A percentile compares a stretch with the other conserved stretches of the same genome.
These are phyloP conservation scores for Lactarius hatsudake DNA, from an alignment of 768 basidiomycete species.

Conservation along the genomic window DNA sequence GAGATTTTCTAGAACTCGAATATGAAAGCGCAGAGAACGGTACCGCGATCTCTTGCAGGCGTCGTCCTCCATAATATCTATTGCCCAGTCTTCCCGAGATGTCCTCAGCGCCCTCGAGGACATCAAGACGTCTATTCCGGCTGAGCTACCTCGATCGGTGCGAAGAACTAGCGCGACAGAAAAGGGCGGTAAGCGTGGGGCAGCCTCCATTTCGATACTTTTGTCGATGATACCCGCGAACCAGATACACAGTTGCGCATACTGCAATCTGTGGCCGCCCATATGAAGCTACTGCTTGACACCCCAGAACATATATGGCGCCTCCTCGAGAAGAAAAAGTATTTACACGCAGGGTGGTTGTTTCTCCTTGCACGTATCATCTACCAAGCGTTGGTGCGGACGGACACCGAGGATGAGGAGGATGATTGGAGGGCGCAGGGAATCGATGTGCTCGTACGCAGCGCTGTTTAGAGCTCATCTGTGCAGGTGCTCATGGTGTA, in stretches of 20 bases:
- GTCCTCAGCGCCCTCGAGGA: constrained; percentile 65
- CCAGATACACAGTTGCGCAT: constrained; percentile 65
- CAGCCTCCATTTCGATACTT: neutral
- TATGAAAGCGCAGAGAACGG: constrained; percentile 75
- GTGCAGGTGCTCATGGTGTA: neutral
- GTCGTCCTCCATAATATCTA: constrained; percentile 78
- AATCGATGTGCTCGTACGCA: constrained; percentile 59
- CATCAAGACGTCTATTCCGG: constrained; percentile 51
- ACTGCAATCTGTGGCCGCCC: constrained; percentile 76
- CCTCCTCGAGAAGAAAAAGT: constrained; percentile 74
- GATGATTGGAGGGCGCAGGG: constrained; percentile 57
- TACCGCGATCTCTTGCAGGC: constrained; percentile 86
- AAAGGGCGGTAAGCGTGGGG: constrained; percentile 26
- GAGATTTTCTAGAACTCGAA: constrained; percentile 35
- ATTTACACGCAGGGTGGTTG: constrained; percentile 82
- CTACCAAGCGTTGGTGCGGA: constrained; percentile 64
- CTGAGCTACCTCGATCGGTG: constrained; percentile 17
- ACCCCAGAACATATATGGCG: constrained; percentile 91
- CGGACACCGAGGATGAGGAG: constrained; percentile 64
- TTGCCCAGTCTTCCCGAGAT: constrained; percentile 63
- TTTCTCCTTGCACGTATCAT: constrained; percentile 85
- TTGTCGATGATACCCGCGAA: constrained; percentile 6
- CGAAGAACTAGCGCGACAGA: constrained; percentile 5
- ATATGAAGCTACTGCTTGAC: constrained; percentile 88
- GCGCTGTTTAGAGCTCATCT: neutral